Percentiles rank a stretch among this genome's conserved stretches.
Evolutionary conservation across 2,329 filamentous ascomycete genomes (phyloP).

Genomic region (Lachnellula arida): DNA sequence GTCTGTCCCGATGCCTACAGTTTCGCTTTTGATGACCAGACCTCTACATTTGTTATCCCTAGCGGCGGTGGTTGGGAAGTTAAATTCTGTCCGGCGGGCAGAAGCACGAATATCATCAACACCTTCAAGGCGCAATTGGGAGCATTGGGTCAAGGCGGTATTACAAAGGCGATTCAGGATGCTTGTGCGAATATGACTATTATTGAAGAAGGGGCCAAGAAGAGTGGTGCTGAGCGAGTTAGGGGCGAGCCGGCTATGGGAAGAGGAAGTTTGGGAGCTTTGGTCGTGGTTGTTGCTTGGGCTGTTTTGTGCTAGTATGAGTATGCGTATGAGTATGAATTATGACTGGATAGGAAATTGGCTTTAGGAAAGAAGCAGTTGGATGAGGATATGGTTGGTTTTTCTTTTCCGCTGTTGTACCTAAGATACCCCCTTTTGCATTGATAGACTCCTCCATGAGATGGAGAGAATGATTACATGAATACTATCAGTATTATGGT

Average conservation of each 20-base stretch:
- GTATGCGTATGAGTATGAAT: background rate
- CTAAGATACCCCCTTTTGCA: background rate
- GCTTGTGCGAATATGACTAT: constrained; percentile 34
- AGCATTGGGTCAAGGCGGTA: constrained; percentile 41
- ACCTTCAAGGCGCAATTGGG: constrained; percentile 47
- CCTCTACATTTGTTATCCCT: constrained; percentile 58
- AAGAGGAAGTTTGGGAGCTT: constrained; percentile 22
- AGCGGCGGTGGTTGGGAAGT: constrained; percentile 72
- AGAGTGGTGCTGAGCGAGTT: constrained; percentile 11
- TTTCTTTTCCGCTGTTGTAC: background rate
- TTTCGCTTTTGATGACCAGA: constrained; percentile 60
- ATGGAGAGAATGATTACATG: background rate
- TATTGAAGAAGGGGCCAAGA: constrained; percentile 20
- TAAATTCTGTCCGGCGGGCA: constrained; percentile 65
- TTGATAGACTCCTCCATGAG: background rate
- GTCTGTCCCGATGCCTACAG: constrained; percentile 84
- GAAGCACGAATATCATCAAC: constrained; percentile 54
- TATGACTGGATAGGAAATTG: background rate
- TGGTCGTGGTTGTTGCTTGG: constrained; percentile 28
- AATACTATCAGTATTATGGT: background rate
- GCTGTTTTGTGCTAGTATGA: constrained; percentile 19
- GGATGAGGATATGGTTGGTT: background rate
- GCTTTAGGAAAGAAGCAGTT: no score
- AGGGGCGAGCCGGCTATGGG: constrained; percentile 7
- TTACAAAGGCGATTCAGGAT: constrained; percentile 34